Evolutionary conservation across 805 yeast genomes (phyloP).

Genomic region (Metschnikowia bowlesiae): DNA sequence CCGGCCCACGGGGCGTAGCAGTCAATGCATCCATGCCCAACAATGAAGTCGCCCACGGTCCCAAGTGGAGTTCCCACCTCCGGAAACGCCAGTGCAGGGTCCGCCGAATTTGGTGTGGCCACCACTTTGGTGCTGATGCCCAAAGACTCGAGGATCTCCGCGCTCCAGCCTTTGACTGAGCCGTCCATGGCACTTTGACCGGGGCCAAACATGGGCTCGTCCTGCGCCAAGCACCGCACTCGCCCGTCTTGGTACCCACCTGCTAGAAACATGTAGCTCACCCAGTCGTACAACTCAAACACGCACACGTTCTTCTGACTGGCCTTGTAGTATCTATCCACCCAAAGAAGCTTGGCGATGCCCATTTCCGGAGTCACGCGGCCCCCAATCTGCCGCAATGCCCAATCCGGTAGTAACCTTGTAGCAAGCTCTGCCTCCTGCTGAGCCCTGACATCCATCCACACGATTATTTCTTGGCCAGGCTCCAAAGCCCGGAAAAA

Average conservation of each 20-base stretch:
- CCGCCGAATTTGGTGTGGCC: slow-evolving; percentile 5
- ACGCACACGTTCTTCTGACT: slow-evolving; percentile 22
- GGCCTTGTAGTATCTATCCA: slow-evolving; percentile 22
- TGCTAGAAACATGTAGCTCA: slow-evolving; percentile 24
- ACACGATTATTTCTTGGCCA: slow-evolving; percentile 44
- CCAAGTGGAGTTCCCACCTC: slow-evolving; percentile 22
- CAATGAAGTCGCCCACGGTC: slow-evolving; percentile 10
- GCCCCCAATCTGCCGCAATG: slow-evolving; percentile 35
- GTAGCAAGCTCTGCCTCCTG: slow-evolving; percentile 31
- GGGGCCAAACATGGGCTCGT: slow-evolving; percentile 8
- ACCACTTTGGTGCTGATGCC: slow-evolving; percentile 15
- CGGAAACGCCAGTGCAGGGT: neutral
- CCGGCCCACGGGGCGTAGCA: slow-evolving; percentile 48
- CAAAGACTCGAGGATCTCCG: slow-evolving; percentile 18
- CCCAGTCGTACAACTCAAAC: slow-evolving; percentile 53
- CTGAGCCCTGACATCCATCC: slow-evolving; percentile 55
- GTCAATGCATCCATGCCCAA: slow-evolving; percentile 52
- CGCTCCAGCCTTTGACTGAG: slow-evolving; percentile 52
- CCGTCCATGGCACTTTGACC: slow-evolving; percentile 48
- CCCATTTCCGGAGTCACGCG: slow-evolving; percentile 55
- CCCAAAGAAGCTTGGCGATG: slow-evolving; percentile 45
- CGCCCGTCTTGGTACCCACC: slow-evolving; percentile 21
- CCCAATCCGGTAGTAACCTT: slow-evolving; percentile 17
- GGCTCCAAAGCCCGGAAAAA: slow-evolving; percentile 29
- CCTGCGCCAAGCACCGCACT: slow-evolving; percentile 10